Evolutionary conservation across 2,329 filamentous ascomycete species (phyloP), one percentile per base, ranked within the genome.

Genomic region (Neonectria hederae): DNA sequence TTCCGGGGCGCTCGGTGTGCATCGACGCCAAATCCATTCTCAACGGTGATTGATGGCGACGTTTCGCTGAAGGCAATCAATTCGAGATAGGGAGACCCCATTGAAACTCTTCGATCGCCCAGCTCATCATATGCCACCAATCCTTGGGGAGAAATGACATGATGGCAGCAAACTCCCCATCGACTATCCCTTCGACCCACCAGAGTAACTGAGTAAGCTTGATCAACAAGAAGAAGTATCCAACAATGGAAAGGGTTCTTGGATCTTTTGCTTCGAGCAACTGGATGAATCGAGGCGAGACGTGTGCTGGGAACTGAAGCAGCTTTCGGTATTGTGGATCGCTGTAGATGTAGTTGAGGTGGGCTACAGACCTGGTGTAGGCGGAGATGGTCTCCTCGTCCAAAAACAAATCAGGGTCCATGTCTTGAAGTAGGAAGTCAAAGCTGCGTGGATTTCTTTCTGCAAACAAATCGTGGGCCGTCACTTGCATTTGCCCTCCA

Each of bases 181-280:
- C 62, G 6, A 57, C 57, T 2, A 57, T 28, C 21, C 57, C 57
- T 13, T 64, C 56, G n/a, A 65, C 57, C 62, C 62, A 65, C 62
- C 62, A 65, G 1, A 61, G 21, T 21, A 65, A n/a, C n/a, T 30
- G 35, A 4, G 21, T 42, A 1, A 45, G 45, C 19, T 65, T 38
- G 24, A 65, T n/a, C 28, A 65, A 13, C 62, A 65, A 49, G 26
- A 65, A 65, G 21, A 65, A 65, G 13, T 65, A 65, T 3, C 62
- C 62, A 5, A 35, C 35, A 9, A 65, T 61, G 2, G 45, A 53
- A 1, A 65, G 53, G 3, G 62, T 48, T 24, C 62, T 48, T 1
- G 62, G 62, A 2, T 61, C 62, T 11, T 60, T 40, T 1, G 38
- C 62, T 24, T 57, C 53, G 11, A 65, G 28, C n/a, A 65, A 26